Conservation (phyloP, 805 yeast genomes). For the Myxozyma nipponensis region DNA sequence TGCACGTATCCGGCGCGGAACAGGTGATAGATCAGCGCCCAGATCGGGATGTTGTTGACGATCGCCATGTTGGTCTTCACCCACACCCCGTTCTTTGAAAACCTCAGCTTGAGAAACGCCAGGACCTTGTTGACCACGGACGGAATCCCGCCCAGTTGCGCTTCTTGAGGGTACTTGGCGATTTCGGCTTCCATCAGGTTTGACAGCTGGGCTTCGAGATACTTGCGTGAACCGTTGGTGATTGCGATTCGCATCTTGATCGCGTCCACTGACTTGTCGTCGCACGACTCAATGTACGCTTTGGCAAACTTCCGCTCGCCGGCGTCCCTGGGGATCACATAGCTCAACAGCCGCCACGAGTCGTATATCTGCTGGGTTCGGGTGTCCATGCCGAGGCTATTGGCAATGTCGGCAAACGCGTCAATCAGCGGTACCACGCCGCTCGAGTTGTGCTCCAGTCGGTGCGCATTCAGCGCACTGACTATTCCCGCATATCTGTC, state of each 20-base stretch:
- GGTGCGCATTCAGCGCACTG: constrained; percentile 63
- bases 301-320: constrained; percentile 38
- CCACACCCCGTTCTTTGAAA: constrained; percentile 46
- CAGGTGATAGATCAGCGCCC: constrained; percentile 86
- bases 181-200: constrained; percentile 64
- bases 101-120: constrained; percentile 53
- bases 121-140: constrained; percentile 68
- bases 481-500: constrained; percentile 67
- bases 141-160: constrained; percentile 61
- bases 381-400: constrained; percentile 47
- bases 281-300: constrained; percentile 33
- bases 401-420: constrained; percentile 58
- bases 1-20: constrained; percentile 75
- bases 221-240: constrained; percentile 52
- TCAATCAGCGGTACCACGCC: constrained; percentile 59
- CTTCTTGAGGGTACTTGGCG: constrained; percentile 49
- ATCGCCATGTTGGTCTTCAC: constrained; percentile 52
- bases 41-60: constrained; percentile 83
- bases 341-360: constrained; percentile 63
- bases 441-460: constrained; percentile 34
- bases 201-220: constrained; percentile 73
- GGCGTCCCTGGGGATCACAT: constrained; percentile 38
- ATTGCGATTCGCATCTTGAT: constrained; percentile 42
- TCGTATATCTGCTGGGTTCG: constrained; percentile 70
- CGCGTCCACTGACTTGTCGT: constrained; percentile 35